Conservation (phyloP, 305 asterid species). For the Fraxinus greggii region DNA sequence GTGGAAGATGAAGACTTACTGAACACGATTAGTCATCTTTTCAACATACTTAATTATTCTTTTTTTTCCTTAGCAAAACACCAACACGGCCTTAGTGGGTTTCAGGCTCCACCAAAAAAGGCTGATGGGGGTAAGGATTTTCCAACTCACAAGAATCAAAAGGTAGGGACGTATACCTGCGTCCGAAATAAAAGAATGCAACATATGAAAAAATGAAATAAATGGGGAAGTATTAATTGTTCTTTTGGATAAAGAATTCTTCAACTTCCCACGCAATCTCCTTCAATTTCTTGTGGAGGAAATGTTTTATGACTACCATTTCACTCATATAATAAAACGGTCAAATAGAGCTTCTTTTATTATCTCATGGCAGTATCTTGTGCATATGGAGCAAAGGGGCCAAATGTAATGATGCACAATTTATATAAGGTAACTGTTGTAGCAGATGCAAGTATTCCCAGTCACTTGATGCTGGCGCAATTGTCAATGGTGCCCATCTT, state of each 20-base stretch:
- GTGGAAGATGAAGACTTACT: not conserved
- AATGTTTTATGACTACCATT: not conserved
- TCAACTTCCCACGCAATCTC: not conserved
- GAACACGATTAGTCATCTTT: not conserved
- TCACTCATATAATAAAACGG: not conserved
- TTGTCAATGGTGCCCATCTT: constrained; percentile 5
- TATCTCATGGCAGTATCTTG: not conserved
- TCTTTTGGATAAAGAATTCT: not conserved
- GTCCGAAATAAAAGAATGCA: not conserved
- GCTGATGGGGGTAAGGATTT: not conserved
- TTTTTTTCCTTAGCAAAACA: not conserved
- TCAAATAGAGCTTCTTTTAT: not conserved
- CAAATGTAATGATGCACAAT: not conserved
- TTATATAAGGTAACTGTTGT: not conserved
- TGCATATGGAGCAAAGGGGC: not conserved
- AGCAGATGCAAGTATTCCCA: constrained; percentile 1
- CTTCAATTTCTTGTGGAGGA: not conserved
- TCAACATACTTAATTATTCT: not conserved
- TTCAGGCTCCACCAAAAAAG: not conserved
- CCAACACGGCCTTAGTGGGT: not conserved
- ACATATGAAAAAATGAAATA: not conserved
- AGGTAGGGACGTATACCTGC: not conserved
- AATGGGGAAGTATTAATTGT: not conserved
- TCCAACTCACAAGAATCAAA: not conserved
- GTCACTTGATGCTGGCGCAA: constrained; percentile 13